Evolutionary conservation across 306 rosid genomes (phyloP).

Genomic region (Vigna radiata): DNA sequence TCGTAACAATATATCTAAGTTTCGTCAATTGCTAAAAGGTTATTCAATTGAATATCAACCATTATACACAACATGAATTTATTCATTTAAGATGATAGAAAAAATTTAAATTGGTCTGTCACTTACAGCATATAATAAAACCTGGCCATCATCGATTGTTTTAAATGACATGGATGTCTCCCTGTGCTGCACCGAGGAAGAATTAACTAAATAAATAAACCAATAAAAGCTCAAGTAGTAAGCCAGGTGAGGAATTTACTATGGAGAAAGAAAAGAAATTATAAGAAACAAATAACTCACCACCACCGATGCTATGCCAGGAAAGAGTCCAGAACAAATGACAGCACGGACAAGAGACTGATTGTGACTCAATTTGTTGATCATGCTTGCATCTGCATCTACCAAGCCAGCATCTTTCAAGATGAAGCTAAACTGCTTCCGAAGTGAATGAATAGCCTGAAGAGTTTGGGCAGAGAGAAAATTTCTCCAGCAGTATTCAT

Average conservation of each 20-base stretch:
- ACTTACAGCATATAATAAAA: constrained; percentile 89
- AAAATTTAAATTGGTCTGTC: constrained; percentile 16
- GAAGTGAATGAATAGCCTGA: constrained; percentile 96
- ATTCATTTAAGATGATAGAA: constrained; percentile 23
- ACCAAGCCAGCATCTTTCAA: constrained; percentile 87
- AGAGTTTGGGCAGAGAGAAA: constrained; percentile 97
- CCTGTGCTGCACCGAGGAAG: constrained; percentile 74
- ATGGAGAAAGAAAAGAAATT: constrained; percentile 32
- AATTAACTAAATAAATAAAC: constrained; percentile 37
- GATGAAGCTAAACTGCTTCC: constrained; percentile 91
- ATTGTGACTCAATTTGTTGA: constrained; percentile 83
- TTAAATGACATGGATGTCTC: constrained; percentile 99
- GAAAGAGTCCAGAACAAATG: constrained; percentile 96
- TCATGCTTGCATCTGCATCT: constrained; percentile 70
- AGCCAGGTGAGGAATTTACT: not conserved
- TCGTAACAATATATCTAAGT: not conserved
- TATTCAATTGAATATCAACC: constrained; percentile 25
- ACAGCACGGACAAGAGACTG: constrained; percentile 93
- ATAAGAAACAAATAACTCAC: constrained; percentile 54
- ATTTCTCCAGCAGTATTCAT: constrained; percentile 99
- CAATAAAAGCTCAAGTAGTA: constrained; percentile 23
- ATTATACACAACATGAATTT: constrained; percentile 5
- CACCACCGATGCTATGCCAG: constrained; percentile 96
- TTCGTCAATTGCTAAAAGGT: not conserved
- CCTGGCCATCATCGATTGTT: constrained; percentile 97